Percentiles rank a stretch among this genome's conserved stretches.
Conservation (phyloP, 805 yeast species). For the Torulaspora quercuum region DNA sequence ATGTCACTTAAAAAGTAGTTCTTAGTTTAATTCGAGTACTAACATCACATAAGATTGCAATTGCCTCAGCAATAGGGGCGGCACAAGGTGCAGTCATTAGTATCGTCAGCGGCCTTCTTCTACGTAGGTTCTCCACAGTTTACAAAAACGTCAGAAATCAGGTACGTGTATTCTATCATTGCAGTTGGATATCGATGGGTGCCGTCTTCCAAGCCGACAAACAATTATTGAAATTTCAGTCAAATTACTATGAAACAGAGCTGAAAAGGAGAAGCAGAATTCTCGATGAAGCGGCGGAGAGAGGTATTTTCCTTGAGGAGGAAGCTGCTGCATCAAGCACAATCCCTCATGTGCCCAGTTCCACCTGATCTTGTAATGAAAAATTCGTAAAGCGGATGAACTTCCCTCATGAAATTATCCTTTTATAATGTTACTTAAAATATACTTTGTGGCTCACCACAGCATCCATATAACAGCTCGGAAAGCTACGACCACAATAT, state of each 20-base stretch:
- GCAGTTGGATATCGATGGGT: constrained; percentile 42
- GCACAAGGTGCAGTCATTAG: constrained; percentile 42
- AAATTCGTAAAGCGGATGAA: background rate
- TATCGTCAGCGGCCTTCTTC: constrained; percentile 33
- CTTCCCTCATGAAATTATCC: too few species aligned
- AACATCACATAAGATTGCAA: constrained; percentile 30
- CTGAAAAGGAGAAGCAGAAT: constrained; percentile 36
- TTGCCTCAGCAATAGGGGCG: constrained; percentile 43
- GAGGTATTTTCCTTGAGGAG: constrained; percentile 43
- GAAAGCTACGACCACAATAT: constrained; percentile 16
- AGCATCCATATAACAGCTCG: constrained; percentile 25
- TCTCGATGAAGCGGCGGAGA: constrained; percentile 45
- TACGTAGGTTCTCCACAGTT: constrained; percentile 37
- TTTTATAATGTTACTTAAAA: too few species aligned
- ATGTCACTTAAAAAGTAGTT: constrained; percentile 13
- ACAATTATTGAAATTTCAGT: constrained; percentile 38
- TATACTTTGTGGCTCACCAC: too few species aligned
- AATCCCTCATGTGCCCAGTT: constrained; percentile 12
- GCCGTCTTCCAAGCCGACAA: constrained; percentile 44
- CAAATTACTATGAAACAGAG: constrained; percentile 36
- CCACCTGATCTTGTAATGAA: background rate
- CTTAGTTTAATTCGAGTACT: constrained; percentile 5
- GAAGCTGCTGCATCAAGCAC: constrained; percentile 23
- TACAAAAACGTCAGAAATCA: constrained; percentile 41
- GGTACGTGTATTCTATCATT: constrained; percentile 42